Evolutionary conservation across 108 stramenopile species (phyloP), one percentile per base, ranked within the genome.

Genomic region (Poteriospumella lacustris): DNA sequence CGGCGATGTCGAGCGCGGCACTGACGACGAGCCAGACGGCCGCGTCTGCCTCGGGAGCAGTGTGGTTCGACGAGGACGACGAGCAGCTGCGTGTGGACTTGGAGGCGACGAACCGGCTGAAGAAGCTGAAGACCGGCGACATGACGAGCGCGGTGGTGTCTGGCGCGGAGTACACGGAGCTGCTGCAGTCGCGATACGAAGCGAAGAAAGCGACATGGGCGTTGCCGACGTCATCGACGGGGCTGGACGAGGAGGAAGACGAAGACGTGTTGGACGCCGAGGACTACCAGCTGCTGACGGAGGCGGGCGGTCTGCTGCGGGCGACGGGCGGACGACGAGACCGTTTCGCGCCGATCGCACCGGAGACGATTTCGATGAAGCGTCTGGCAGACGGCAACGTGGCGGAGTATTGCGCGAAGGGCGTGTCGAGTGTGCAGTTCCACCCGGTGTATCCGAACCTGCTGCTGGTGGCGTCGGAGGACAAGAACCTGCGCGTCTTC

Each of bases 401-500:
- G 36, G 59, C 79, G 31, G 94, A 91, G 38, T 89, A 89, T 15
- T 89, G 87, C 77, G 82, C 88, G 42, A 86, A 93, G 24, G 89
- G 87, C 0, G 88, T 96, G 2, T 85, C 84, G 72, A 84, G 85
- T 3, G 84, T 92, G 1, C 81, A 87, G 43, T 97, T 95, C 85
- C 94, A 97, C 76, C 91, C 92, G 85, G 43, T 62, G 1, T 86
- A 38, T n/a, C 81, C 83, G 2, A 60, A 44, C 2, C 44, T 87
- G 1, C 40, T 82, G 42, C 40, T 84, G 9, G 68, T 82, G 3
- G 85, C 81, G 42, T 80, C 84, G 15, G 81, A 92, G 68, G 97
- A 98, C 83, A 95, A 94, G 70, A 90, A 88, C 12, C 75, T 98
- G 36, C 86, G 95, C 24, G 93, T 97, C 80, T 97, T 95, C 79